A percentile compares a stretch with the other conserved stretches of the same genome.
Evolutionary conservation across 495 filamentous ascomycete species (phyloP).

Genomic region (Lophiotrema nucula): DNA sequence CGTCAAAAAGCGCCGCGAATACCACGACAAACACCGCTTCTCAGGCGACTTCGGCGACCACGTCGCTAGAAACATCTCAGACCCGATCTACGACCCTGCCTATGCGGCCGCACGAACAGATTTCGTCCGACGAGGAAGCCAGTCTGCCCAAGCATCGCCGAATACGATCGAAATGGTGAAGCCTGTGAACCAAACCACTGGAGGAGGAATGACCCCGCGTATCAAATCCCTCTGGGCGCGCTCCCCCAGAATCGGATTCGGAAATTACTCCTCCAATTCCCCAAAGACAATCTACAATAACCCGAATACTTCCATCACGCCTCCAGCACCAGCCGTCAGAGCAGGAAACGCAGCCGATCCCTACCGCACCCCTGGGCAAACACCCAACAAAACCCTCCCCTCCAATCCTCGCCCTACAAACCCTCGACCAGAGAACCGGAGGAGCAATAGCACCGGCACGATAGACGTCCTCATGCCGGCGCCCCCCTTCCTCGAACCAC

Average conservation of each 20-base stretch:
- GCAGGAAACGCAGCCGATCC: slow-evolving; percentile 34
- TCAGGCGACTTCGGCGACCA: slow-evolving; percentile 47
- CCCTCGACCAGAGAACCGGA: not conserved
- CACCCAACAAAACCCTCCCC: slow-evolving; percentile 1
- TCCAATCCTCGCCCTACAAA: not conserved
- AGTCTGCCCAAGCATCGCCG: slow-evolving; percentile 5
- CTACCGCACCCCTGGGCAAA: slow-evolving; percentile 41
- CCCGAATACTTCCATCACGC: not conserved
- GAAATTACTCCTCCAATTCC: not conserved
- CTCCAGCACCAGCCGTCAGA: slow-evolving; percentile 13
- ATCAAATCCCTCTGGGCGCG: slow-evolving; percentile 23
- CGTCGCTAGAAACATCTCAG: slow-evolving; percentile 51
- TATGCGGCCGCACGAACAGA: slow-evolving; percentile 56
- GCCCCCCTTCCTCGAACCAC: slow-evolving; percentile 29
- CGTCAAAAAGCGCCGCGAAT: slow-evolving; percentile 46
- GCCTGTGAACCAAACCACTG: not conserved
- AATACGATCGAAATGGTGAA: slow-evolving; percentile 18
- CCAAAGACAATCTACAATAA: not conserved
- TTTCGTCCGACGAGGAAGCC: slow-evolving; percentile 49
- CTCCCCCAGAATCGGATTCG: slow-evolving; percentile 19
- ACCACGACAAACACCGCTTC: slow-evolving; percentile 31
- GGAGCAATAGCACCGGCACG: slow-evolving; percentile 37
- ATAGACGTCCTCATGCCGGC: slow-evolving; percentile 43
- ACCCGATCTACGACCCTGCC: slow-evolving; percentile 52
- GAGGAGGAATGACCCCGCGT: slow-evolving; percentile 36